Conservation (phyloP, 1,284 basidiomycete genomes). For the Inonotus hispidus region DNA sequence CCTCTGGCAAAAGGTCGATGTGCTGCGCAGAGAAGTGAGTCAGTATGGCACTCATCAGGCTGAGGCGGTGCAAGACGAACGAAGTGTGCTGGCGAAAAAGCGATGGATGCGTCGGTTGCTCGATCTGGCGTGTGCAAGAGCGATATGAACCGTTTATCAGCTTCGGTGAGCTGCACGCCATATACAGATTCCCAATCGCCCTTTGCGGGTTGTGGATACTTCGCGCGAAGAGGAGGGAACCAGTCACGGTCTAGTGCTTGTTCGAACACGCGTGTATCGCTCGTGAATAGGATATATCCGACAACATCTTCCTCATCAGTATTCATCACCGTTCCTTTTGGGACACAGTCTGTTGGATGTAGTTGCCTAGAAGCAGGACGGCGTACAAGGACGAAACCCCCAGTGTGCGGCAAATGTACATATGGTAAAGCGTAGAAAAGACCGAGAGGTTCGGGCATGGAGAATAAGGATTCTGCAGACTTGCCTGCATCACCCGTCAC, state of each 20-base stretch:
- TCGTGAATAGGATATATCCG: conserved; percentile 57
- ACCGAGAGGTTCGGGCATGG: conserved; percentile 57
- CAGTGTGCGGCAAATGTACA: conserved; percentile 57
- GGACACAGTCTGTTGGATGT: conserved; percentile 5
- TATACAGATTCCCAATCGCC: conserved; percentile 17
- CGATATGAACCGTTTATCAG: conserved; percentile 45
- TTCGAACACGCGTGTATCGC: conserved; percentile 56
- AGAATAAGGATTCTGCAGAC: conserved; percentile 57
- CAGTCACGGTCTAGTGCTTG: conserved; percentile 43
- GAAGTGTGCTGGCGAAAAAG: conserved; percentile 57
- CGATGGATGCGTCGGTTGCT: conserved; percentile 42
- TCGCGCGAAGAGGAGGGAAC: conserved; percentile 51
- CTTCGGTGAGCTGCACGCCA: conserved; percentile 35
- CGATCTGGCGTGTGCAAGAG: conserved; percentile 44
- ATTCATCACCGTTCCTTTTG: conserved; percentile 6
- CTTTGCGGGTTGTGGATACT: conserved; percentile 37
- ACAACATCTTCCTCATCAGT: conserved; percentile 35
- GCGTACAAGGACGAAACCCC: conserved; percentile 69
- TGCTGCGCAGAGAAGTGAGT: conserved; percentile 32
- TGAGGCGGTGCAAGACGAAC: background rate
- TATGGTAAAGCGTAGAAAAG: conserved; percentile 70
- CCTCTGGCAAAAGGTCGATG: conserved; percentile 55
- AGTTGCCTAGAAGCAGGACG: conserved; percentile 29
- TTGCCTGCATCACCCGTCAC: conserved; percentile 65
- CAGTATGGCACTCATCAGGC: background rate